Evolutionary conservation across 331 rosid genomes (phyloP), one percentile per base, ranked within the genome.

Genomic region (Rosa hybrid): DNA sequence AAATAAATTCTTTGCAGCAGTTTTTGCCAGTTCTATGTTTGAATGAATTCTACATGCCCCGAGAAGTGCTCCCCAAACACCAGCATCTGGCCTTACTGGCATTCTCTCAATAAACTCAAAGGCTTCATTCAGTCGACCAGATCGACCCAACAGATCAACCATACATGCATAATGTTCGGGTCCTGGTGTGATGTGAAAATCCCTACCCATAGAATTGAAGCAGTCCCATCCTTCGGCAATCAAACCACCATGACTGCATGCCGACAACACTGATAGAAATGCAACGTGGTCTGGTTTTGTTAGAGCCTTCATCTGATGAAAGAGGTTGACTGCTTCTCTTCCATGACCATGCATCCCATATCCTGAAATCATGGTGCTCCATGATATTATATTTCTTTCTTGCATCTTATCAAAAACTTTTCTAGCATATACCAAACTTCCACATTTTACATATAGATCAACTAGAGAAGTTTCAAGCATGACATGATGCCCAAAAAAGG

Each of bases 321-420:
- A 89, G 56, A 88, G 83, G 71, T 63, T 34, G 12, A 87, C 63
- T 6, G 93, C 90, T 76, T 82, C 87, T 54, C 64, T 79, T 25
- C 86, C 87, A 25, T 79, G 78, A 57, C 91, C 90, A 54, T 89
- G 87, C 45, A 82, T 81, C 62, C 91, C 93, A 78, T 86, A 86
- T 6, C 93, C 91, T 49, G 88, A 82, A 76, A 89, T 89, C 84
- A 87, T 82, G 75, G 82, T 86, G 63, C 89, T 89, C 88, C 88
- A 89, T 12, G 93, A 82, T 78, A 89, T 63, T 39, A 77, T 81
- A 83, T 89, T 88, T 82, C 81, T 84, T 68, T 70, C 62, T 41
- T 71, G 81, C 85, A 89, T 85, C 51, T 59, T 76, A 49, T 87
- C 87, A 63, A 89, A 89, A 78, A 78, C 71, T 13, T 72, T 72